Conservation (phyloP, 345 rosid species). For the Dimocarpus longan region DNA sequence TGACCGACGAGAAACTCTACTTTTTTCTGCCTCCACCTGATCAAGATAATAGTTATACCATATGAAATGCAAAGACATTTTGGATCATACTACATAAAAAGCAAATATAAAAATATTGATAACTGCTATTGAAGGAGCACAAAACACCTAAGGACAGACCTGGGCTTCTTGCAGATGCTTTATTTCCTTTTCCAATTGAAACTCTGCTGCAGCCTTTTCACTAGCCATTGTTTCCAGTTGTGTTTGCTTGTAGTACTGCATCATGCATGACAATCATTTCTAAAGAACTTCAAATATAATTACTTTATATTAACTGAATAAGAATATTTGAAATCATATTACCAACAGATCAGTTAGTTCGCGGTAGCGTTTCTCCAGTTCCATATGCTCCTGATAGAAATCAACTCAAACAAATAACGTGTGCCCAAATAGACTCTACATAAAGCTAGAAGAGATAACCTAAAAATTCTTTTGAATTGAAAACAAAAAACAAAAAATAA, state of each 20-base stretch:
- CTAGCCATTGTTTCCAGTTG: constrained; percentile 96
- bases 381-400: constrained; percentile 85
- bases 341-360: constrained; percentile 98
- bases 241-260: constrained; percentile 98
- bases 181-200: constrained; percentile 94
- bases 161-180: constrained; percentile 85
- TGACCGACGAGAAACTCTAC: constrained; percentile 71
- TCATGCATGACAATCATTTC: constrained; percentile 17
- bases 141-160: constrained; percentile 43
- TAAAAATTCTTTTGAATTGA: not conserved
- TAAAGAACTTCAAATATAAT: constrained; percentile 16
- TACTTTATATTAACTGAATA: not conserved
- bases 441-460: not conserved
- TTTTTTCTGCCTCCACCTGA: constrained; percentile 90
- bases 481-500: not conserved
- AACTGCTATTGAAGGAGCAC: constrained; percentile 11
- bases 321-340: constrained; percentile 33
- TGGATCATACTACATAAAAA: constrained; percentile 8
- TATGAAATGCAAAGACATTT: constrained; percentile 3
- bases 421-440: constrained; percentile 16
- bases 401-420: constrained; percentile 33
- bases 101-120: constrained; percentile 11
- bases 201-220: constrained; percentile 99
- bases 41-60: constrained; percentile 14
- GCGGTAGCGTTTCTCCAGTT: constrained; percentile 97